Percentiles rank a stretch among this genome's conserved stretches.
Conservation (phyloP, 768 basidiomycete genomes). For the Lyophyllum atratum region DNA sequence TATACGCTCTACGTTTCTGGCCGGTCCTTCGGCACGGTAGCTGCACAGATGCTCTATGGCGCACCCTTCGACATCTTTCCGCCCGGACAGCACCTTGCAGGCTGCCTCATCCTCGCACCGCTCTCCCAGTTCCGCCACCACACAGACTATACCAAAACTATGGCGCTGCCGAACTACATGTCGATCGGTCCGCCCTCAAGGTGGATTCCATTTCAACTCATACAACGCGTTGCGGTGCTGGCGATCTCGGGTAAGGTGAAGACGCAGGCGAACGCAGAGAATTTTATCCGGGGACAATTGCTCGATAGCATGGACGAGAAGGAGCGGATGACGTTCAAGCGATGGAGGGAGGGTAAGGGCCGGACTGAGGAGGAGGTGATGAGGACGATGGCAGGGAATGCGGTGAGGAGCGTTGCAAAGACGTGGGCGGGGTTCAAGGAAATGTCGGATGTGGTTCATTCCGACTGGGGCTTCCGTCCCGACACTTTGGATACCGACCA, state of each 20-base stretch:
- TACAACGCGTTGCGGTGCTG: constrained; percentile 24
- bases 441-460: constrained; percentile 31
- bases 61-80: constrained; percentile 44
- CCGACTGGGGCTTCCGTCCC: constrained; percentile 43
- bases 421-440: constrained; percentile 46
- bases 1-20: constrained; percentile 42
- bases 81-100: constrained; percentile 36
- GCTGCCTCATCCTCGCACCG: constrained; percentile 38
- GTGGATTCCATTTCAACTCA: constrained; percentile 31
- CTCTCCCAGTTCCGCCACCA: constrained; percentile 39
- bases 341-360: constrained; percentile 37
- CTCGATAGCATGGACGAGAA: constrained; percentile 32
- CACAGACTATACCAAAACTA: constrained; percentile 31
- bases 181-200: constrained; percentile 33
- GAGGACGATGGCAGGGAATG: constrained; percentile 32
- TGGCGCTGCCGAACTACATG: constrained; percentile 40
- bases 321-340: constrained; percentile 32
- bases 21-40: constrained; percentile 44
- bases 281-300: constrained; percentile 29
- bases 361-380: constrained; percentile 38
- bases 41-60: constrained; percentile 50
- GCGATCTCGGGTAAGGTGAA: constrained; percentile 29
- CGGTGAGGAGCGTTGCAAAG: constrained; percentile 37
- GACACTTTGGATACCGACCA: constrained; percentile 42
- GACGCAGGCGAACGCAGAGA: constrained; percentile 36